Evolutionary conservation across 805 yeast species (phyloP).

Genomic region (Isabelozyma heimii): DNA sequence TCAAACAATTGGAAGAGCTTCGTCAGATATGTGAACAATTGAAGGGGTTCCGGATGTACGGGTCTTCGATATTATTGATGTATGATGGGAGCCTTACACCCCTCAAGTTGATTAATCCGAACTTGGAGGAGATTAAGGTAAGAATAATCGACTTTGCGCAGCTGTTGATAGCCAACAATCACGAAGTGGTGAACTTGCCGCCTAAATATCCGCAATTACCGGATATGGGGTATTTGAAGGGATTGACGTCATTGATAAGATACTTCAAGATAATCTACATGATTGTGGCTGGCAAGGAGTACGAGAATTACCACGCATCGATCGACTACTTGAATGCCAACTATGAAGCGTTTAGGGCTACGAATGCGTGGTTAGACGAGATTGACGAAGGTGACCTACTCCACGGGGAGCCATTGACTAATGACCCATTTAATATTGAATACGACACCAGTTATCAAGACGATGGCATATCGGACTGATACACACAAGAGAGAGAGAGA

Average conservation of each 20-base stretch:
- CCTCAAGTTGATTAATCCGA: slow-evolving; percentile 2
- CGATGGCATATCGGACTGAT: slow-evolving; percentile 1
- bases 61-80: slow-evolving; percentile 83
- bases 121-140: slow-evolving; percentile 35
- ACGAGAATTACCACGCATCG: slow-evolving; percentile 19
- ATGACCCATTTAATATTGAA: not conserved
- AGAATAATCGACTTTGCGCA: slow-evolving; percentile 95
- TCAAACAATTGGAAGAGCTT: slow-evolving; percentile 59
- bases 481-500: no score
- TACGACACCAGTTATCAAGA: not conserved
- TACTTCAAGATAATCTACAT: slow-evolving; percentile 64
- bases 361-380: not conserved
- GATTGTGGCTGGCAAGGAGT: slow-evolving; percentile 46
- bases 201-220: slow-evolving; percentile 63
- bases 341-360: not conserved
- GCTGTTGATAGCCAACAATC: slow-evolving; percentile 64
- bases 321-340: not conserved
- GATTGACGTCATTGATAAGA: slow-evolving; percentile 66
- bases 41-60: slow-evolving; percentile 83
- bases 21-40: slow-evolving; percentile 52
- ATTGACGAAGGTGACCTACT: slow-evolving; percentile 5
- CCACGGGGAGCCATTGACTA: slow-evolving; percentile 4
- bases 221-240: slow-evolving; percentile 84
- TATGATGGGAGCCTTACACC: slow-evolving; percentile 61
- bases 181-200: slow-evolving; percentile 49